Base-by-base conservation (phyloP, 495 filamentous ascomycete genomes). In the Aspergillus olivimuriae region DNA sequence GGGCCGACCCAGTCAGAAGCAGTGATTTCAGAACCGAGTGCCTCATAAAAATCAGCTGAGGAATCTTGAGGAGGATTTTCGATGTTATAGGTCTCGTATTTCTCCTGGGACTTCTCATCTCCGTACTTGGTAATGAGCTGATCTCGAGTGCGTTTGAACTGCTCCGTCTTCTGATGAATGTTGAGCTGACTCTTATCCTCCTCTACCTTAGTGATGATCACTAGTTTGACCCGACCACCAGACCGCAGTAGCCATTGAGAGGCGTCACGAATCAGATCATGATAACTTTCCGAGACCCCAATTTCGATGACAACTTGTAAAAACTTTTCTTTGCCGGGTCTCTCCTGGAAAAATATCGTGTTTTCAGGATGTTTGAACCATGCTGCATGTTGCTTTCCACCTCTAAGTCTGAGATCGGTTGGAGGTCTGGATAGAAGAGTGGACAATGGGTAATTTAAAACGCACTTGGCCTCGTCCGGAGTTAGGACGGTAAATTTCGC, bases 191-290 rank as follows among this genome's bases (percentile, higher is more conserved):
- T 8, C 33, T 35, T 35, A 17, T 42, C 28, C 20, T 42, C 24
- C 24, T 17, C 28, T 42, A 42, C 33, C 23, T 42, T 30, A 16
- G 28, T 15, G n/a, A 42, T 16, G 17, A 33, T 15, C n/a, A 42
- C 39, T 42, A 42, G 39, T 26, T 19, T 26, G 39, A 42, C 39
- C 33, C 23, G 23, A 10, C 39, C 39, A 30, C 28, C 39, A 30
- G 39, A 42, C 17, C 39, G 39, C 24, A 42, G 24, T 32, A 42
- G 24, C 39, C 39, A 42, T 30, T 42, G 39, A 15, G 22, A 9
- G 9, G 39, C 39, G 17, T 42, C 39, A 42, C 28, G 9, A 4
- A 4, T 16, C 16, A 42, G 39, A 23, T 42, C 39, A 5, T 16
- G 12, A 19, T 42, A 32, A 17, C 24, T 31, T 32, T 42, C 39